Evolutionary conservation across 768 basidiomycete species (phyloP).

Genomic region (Rhizopogon vinicolor): DNA sequence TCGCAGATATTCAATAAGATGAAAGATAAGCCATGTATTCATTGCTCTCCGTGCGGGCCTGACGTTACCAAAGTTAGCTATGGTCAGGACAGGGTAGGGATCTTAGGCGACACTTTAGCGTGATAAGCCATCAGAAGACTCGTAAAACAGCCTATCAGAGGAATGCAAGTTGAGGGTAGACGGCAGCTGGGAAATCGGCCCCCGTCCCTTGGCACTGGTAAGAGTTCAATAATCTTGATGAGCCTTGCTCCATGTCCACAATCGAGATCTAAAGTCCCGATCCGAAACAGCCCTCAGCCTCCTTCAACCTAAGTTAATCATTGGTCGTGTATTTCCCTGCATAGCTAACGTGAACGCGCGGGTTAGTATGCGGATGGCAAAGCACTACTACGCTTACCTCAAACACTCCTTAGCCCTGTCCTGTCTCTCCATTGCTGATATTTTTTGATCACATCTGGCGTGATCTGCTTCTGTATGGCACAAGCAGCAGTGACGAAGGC

Average conservation of each 20-base stretch:
- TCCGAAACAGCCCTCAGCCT: background rate
- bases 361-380: constrained; percentile 1
- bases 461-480: constrained; percentile 77
- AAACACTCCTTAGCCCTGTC: constrained; percentile 17
- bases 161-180: background rate
- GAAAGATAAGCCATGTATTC: constrained; percentile 41
- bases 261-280: background rate
- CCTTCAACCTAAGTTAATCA: background rate
- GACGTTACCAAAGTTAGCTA: background rate
- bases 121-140: background rate
- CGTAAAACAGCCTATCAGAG: background rate
- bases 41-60: constrained; percentile 55
- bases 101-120: background rate
- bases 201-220: background rate
- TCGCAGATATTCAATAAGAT: too few species aligned
- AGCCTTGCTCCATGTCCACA: background rate
- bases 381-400: background rate
- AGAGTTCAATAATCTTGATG: background rate
- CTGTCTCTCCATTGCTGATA: constrained; percentile 67
- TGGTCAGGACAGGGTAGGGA: too few species aligned
- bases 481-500: constrained; percentile 75
- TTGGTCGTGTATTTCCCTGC: background rate
- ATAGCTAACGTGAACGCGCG: background rate
- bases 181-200: background rate
- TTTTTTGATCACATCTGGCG: constrained; percentile 65